Evolutionary conservation across 805 yeast genomes (phyloP).

Genomic region (Yamadazyma scolyti): DNA sequence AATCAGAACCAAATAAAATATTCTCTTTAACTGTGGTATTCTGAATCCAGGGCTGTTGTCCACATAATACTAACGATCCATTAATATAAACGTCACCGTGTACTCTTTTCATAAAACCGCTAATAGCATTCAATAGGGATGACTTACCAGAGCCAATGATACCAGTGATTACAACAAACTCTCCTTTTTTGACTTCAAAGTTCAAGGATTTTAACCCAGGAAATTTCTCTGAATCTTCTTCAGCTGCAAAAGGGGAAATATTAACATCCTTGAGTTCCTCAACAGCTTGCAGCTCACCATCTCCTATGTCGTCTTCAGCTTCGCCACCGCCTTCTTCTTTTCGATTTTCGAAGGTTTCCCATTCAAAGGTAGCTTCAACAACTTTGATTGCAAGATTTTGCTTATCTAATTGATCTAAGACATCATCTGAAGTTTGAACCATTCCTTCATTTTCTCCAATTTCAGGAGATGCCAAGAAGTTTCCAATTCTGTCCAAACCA

Average conservation of each 20-base stretch:
- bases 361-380: slow-evolving; percentile 21
- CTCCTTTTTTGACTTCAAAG: slow-evolving; percentile 25
- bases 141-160: slow-evolving; percentile 35
- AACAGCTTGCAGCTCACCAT: no score
- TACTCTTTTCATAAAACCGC: slow-evolving; percentile 34
- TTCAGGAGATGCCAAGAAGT: slow-evolving; percentile 46
- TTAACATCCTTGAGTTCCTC: slow-evolving; percentile 1
- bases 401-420: slow-evolving; percentile 18
- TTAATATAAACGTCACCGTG: slow-evolving; percentile 25
- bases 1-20: slow-evolving; percentile 24
- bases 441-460: slow-evolving; percentile 27
- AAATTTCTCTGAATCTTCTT: slow-evolving; percentile 13
- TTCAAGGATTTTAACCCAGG: slow-evolving; percentile 25
- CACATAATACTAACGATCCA: slow-evolving; percentile 27
- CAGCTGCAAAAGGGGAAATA: slow-evolving; percentile 6
- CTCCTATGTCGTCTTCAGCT: slow-evolving; percentile 4
- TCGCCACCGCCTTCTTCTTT: slow-evolving; percentile 11
- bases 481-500: slow-evolving; percentile 57
- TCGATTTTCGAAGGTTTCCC: slow-evolving; percentile 25
- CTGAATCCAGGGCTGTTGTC: slow-evolving; percentile 36
- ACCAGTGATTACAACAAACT: slow-evolving; percentile 35
- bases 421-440: slow-evolving; percentile 22
- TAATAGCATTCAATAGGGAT: slow-evolving; percentile 32
- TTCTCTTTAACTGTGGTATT: slow-evolving; percentile 31
- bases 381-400: slow-evolving; percentile 19